Base-by-base conservation (phyloP, 441 rosid genomes). In the Adansonia rubrostipa region DNA sequence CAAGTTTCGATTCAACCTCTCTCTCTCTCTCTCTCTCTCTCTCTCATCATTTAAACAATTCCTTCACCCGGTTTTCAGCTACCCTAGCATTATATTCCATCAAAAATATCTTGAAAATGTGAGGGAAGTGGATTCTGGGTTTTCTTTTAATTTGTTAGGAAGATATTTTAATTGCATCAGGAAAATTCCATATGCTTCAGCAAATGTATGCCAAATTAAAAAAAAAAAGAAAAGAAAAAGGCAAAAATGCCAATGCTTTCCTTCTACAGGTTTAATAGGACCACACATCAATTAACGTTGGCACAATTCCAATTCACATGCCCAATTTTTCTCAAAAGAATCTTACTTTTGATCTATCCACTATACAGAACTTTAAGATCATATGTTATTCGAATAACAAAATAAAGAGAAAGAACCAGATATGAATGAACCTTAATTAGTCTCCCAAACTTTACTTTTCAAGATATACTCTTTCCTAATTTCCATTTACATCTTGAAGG, bases 391-490 rank as follows among this genome's bases (percentile, higher is more conserved):
- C 6, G 22, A 69, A 48, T 10, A 48, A 20, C 44, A 48, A 48
- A 22, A 14, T 69, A 9, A 47, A 69, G 71, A 66, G 28, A 17
- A 44, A 24, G 22, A 65, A 15, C 70, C 70, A 65, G 20, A 9
- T 40, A 63, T 36, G 69, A 65, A 65, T 65, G 70, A 65, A 44
- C 50, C 71, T n/a, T 65, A 65, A 65, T 63, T 63, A 28, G 17
- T 62, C 17, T 42, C 67, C 68, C 5, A 63, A 33, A 13, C 47
- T 33, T 63, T 33, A 63, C 45, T 63, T 63, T 62, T 14, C 45
- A 28, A 63, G 9, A 28, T 15, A 13, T 33, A 63, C 40, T 58
- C 40, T 53, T 51, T 56, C 22, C 22, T 56, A 54, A n/a, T 56
- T 56, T 9, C 22, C 24, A 2, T 2, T 17, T 17, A 19, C 24